Base-by-base conservation (phyloP, 2,329 filamentous ascomycete genomes). In the Nigrospora sphaerica region DNA sequence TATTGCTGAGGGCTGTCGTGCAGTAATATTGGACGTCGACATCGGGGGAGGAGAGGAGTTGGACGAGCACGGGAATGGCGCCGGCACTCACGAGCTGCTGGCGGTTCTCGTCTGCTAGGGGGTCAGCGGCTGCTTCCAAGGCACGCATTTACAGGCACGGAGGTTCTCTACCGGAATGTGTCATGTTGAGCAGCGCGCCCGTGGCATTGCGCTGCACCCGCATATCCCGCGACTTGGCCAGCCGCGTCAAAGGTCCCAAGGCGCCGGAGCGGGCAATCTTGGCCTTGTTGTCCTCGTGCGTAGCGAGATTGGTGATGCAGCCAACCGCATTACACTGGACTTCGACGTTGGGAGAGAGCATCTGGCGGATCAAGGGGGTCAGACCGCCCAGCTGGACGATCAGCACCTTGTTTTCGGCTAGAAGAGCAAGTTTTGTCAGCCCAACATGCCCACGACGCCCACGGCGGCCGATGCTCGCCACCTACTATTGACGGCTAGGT, bases 21-120 rank as follows among this genome's bases (percentile, higher is more conserved):
- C 93, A 98, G 70, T 98, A 98, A 70, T 98, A 98, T 70, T 98
- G 93, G 32, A 98, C 93, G 62, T 98, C 93, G 55, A 96, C 91
- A 61, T 98, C 93, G 48, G 85, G 74, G 23, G 93, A 97, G 10
- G 88, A 90, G 39, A 98, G 83, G 19, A 98, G 82, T 62, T 96
- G 90, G 36, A 98, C 93, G 23, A 98, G 82, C 10, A 98, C 92
- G 6, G 93, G 93, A 54, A 98, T 96, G n/a, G 93, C 93, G 52
- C 92, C 92, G 39, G 93, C 93, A 55, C 95, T 95, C 55, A 98
- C 93, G 28, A 98, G 85, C 66, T 98, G 91, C 68, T 97, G 90
- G 56, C 93, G 83, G 67, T 98, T 98, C 67, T 98, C 93, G 65
- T 97, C 93, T 93, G 63, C 17, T 35, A 33, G 11, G 23, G n/a